Evolutionary conservation across 441 rosid species (phyloP), one percentile per base, ranked within the genome.

Genomic region (Mallotus repandus): DNA sequence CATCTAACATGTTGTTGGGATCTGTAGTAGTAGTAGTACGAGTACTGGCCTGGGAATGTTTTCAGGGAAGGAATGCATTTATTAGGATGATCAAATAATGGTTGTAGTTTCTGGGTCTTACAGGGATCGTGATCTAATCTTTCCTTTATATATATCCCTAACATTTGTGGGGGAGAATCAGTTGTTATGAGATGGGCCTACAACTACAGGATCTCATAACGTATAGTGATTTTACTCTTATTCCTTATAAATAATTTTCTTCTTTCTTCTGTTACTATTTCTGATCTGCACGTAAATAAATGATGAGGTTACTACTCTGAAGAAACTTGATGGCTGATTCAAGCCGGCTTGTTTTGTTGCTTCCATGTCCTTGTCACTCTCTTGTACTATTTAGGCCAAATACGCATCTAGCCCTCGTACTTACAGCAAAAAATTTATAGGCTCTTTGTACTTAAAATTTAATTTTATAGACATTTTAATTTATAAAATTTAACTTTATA

Each of bases 1-100:
- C 87, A 56, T 75, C 83, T 25, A 76, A 74, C 88, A 83, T 86
- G 74, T 72, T 64, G 46, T 76, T 55, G 78, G 41, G 41, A 35
- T 35, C 2, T 45, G 48, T 45, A 45, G 48, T 3, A 43, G 3
- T 8, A 43, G 46, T 43, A 8, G n/a, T n/a, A n/a, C 7, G 1
- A 43, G 46, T 45, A 45, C 10, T 45, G 48, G 11, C 9, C 48
- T 32, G 46, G 50, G n/a, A 61, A 52, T 41, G 74, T 25, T 55
- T 58, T 52, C 9, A 43, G 45, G 22, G 25, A 4, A 50, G 14
- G 78, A 19, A n/a, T 53, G 65, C 63, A 59, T 48, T 67, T 53
- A 59, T 54, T 57, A 73, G 58, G 25, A 18, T 21, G 41, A 3
- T 35, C 41, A 3, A 35, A 41, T 35, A 14, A 61, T 16, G 48